A percentile compares a stretch with the other conserved stretches of the same genome.
Evolutionary conservation across 2,329 filamentous ascomycete species (phyloP).

Genomic region (Alternaria angustiovoidea): DNA sequence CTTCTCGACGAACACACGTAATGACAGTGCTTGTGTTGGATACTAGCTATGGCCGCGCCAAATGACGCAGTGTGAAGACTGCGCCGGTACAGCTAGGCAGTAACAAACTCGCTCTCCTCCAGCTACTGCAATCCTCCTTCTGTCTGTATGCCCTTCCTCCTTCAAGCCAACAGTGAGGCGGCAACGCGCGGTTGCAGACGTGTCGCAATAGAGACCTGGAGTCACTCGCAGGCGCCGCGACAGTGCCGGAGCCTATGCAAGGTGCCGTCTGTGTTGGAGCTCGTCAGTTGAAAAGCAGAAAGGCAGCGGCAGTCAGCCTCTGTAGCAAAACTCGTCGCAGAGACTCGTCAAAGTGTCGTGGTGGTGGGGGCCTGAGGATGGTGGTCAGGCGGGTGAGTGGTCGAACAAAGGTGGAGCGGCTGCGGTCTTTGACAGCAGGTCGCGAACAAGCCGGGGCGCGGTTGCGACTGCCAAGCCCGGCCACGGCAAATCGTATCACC

Average conservation of each 20-base stretch:
- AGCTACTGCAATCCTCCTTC: constrained; percentile 43
- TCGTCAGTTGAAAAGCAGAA: not conserved
- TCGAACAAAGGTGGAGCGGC: constrained; percentile 11
- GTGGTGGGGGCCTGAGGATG: constrained; percentile 9
- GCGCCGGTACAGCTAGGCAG: constrained; percentile 43
- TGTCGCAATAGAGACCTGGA: constrained; percentile 12
- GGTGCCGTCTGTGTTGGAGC: constrained; percentile 4
- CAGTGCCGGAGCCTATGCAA: not conserved
- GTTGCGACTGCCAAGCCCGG: constrained; percentile 19
- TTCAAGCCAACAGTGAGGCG: constrained; percentile 35
- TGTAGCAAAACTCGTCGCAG: not conserved
- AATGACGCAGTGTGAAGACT: constrained; percentile 43
- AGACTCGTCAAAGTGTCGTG: not conserved
- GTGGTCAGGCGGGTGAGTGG: constrained; percentile 12
- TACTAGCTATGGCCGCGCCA: constrained; percentile 58
- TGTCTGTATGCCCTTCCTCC: constrained; percentile 39
- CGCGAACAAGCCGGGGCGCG: constrained; percentile 3
- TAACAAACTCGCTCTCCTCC: constrained; percentile 46
- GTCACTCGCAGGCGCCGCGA: constrained; percentile 4
- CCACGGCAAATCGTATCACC: constrained; percentile 25
- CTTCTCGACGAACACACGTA: constrained; percentile 50
- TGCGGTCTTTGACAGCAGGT: constrained; percentile 9
- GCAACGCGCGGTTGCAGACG: constrained; percentile 28
- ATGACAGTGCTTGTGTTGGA: constrained; percentile 55
- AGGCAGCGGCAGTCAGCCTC: not conserved